These are phyloP conservation scores for Exophiala spinifera DNA, from an alignment of 2,329 filamentous ascomycete species.

Conservation along the genomic window DNA sequence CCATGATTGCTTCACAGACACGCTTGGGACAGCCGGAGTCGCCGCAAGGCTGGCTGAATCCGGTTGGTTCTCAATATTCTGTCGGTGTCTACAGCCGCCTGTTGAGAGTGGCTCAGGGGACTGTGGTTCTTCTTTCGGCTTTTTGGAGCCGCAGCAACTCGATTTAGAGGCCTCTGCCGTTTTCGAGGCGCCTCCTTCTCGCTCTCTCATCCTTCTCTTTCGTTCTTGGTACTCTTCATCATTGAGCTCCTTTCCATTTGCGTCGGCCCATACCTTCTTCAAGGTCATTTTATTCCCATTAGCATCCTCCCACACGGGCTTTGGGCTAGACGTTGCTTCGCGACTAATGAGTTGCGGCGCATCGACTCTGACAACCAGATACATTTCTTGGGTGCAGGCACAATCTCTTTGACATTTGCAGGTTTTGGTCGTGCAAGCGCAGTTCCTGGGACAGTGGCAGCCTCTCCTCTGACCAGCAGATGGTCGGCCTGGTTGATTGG, in stretches of 20 bases:
- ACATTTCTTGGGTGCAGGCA: slow-evolving; percentile 26
- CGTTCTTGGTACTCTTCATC: slow-evolving; percentile 22
- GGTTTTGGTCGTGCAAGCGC: slow-evolving; percentile 27
- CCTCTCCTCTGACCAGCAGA: slow-evolving; percentile 26
- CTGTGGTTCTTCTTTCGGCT: slow-evolving; percentile 11
- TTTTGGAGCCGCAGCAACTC: slow-evolving; percentile 20
- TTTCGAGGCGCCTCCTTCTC: slow-evolving; percentile 16
- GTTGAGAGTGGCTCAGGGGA: slow-evolving; percentile 3
- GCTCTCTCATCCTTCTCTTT: slow-evolving; percentile 20
- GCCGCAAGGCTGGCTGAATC: neutral
- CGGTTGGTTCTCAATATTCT: slow-evolving; percentile 18
- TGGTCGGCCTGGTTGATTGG: slow-evolving; percentile 27
- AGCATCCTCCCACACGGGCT: slow-evolving; percentile 25
- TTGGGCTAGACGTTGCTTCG: slow-evolving; percentile 22
- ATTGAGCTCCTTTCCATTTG: slow-evolving; percentile 25
- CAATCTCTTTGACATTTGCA: slow-evolving; percentile 28
- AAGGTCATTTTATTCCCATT: slow-evolving; percentile 25
- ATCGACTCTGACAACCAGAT: slow-evolving; percentile 23
- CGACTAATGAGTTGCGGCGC: slow-evolving; percentile 13
- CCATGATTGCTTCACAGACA: slow-evolving; percentile 5
- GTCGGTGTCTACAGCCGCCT: slow-evolving; percentile 25
- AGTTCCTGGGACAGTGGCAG: slow-evolving; percentile 27
- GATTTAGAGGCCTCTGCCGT: slow-evolving; percentile 5
- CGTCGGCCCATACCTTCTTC: slow-evolving; percentile 27
- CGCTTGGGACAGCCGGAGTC: neutral